Conservation (phyloP, 2,329 filamentous ascomycete species). For the Apiospora rasikravindrae region DNA sequence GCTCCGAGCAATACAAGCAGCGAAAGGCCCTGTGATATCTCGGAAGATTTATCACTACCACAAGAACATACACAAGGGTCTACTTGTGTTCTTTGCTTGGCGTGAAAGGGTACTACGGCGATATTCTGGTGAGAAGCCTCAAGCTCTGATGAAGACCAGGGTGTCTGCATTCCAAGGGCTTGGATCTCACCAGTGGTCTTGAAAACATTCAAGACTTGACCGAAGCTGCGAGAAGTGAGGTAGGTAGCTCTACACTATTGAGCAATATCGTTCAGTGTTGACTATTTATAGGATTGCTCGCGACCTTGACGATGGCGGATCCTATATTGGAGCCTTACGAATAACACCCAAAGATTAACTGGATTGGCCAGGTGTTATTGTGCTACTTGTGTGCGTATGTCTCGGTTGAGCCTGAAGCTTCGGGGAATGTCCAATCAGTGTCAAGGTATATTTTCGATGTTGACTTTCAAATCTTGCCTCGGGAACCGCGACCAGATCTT, state of each 20-base stretch:
- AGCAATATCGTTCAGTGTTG: too few relatives aligned
- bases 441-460: background rate
- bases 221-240: background rate
- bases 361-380: background rate
- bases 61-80: constrained; percentile 14
- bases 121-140: background rate
- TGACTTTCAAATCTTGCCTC: background rate
- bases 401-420: constrained; percentile 3
- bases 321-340: background rate
- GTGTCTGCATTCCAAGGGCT: background rate
- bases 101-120: background rate
- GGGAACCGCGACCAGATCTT: background rate
- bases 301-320: background rate
- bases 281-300: background rate
- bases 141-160: background rate
- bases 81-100: background rate
- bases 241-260: background rate
- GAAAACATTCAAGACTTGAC: background rate
- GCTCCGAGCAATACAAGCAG: constrained; percentile 15
- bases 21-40: constrained; percentile 15
- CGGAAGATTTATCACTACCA: constrained; percentile 18
- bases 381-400: background rate
- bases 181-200: background rate
- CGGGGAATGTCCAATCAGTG: background rate
- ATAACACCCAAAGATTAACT: background rate